Evolutionary conservation across 2,329 filamentous ascomycete genomes (phyloP).

Genomic region (Sporothrix protearum): DNA sequence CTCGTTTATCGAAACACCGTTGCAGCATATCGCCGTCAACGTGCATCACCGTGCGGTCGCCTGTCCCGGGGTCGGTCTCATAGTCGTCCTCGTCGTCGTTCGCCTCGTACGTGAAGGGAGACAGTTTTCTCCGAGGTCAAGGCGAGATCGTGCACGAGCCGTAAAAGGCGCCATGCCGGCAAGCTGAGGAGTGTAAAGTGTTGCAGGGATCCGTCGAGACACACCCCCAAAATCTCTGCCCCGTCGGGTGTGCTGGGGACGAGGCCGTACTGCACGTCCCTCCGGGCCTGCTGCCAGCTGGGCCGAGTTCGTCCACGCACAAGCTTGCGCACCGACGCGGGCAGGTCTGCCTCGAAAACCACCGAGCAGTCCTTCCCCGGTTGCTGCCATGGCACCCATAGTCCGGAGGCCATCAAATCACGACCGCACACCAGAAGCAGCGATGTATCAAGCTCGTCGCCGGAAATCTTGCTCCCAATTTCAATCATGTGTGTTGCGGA

Average conservation of each 20-base stretch:
- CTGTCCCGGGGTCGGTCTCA: conserved; percentile 37
- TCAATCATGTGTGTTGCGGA: conserved; percentile 47
- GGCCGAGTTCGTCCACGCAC: conserved; percentile 52
- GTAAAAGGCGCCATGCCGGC: conserved; percentile 64
- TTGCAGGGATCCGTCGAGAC: conserved; percentile 65
- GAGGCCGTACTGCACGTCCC: conserved; percentile 41
- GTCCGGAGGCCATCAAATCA: conserved; percentile 46
- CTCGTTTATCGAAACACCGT: conserved; percentile 48
- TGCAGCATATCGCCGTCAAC: conserved; percentile 64
- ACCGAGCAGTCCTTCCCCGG: conserved; percentile 42
- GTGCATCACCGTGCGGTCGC: conserved; percentile 53
- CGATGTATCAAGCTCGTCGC: conserved; percentile 34
- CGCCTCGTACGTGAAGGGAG: conserved; percentile 45
- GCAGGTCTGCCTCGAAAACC: conserved; percentile 56
- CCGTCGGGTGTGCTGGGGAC: conserved; percentile 44
- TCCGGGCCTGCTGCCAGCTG: conserved; percentile 43
- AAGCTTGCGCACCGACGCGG: conserved; percentile 55
- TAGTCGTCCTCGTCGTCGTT: conserved; percentile 25
- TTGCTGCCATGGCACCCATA: conserved; percentile 49
- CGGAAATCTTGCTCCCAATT: conserved; percentile 34
- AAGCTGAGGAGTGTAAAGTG: conserved; percentile 64
- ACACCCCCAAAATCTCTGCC: conserved; percentile 59
- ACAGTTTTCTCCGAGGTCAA: conserved; percentile 45
- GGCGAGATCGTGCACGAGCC: conserved; percentile 69
- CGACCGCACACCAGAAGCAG: conserved; percentile 49